These are phyloP conservation scores for Phytophthora sp. DNA, from an alignment of 352 stramenopile species.

Conservation along the genomic window DNA sequence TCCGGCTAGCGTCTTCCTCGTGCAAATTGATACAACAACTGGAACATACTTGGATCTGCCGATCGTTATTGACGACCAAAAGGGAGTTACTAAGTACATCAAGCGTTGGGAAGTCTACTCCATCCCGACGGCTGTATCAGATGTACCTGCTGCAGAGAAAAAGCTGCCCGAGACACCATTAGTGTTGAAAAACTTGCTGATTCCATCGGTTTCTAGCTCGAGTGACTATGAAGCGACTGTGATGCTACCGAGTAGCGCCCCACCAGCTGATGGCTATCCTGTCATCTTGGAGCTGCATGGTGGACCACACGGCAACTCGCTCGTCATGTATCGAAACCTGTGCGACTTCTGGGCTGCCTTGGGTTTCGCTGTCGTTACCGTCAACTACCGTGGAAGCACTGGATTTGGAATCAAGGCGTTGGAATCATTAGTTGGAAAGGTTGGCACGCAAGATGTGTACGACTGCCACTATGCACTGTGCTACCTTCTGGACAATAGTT, in stretches of 20 bases:
- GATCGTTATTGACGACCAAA: constrained; percentile 59
- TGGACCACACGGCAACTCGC: constrained; percentile 91
- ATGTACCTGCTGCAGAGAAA: constrained; percentile 46
- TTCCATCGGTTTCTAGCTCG: constrained; percentile 53
- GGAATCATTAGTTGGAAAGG: constrained; percentile 90
- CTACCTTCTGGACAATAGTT: constrained; percentile 69
- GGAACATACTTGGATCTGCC: constrained; percentile 45
- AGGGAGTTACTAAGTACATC: constrained; percentile 43
- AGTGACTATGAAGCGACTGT: constrained; percentile 82
- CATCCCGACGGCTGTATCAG: constrained; percentile 59
- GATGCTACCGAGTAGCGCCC: constrained; percentile 53
- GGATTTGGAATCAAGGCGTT: constrained; percentile 92
- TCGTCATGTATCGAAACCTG: constrained; percentile 84
- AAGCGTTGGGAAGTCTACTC: constrained; percentile 67
- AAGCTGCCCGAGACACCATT: constrained; percentile 35
- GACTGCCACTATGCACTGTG: constrained; percentile 91
- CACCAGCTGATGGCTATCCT: constrained; percentile 56
- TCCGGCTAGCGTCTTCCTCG: constrained; percentile 61
- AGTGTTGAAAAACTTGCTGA: constrained; percentile 50
- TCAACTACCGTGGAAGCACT: constrained; percentile 97
- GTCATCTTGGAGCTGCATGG: constrained; percentile 92
- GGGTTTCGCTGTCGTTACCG: constrained; percentile 91
- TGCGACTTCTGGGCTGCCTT: constrained; percentile 91
- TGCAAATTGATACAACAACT: constrained; percentile 51
- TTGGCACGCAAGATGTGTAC: constrained; percentile 93